Evolutionary conservation across 176 grass and related monocot genomes (phyloP), one percentile per base, ranked within the genome.

Genomic region (Phoenix dactylifera): DNA sequence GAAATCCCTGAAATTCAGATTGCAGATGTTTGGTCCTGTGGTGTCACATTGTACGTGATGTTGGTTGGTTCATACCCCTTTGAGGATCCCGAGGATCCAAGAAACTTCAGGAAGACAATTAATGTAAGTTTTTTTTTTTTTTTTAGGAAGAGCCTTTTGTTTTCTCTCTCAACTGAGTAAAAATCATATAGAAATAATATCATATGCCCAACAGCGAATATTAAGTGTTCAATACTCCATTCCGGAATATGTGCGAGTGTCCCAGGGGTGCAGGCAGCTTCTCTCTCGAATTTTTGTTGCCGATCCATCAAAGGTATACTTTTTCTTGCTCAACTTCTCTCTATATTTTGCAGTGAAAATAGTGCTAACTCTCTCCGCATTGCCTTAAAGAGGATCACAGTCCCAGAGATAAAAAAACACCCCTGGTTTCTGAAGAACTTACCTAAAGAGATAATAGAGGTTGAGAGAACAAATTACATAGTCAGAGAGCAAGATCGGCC

Each of bases 21-120:
- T 71, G 83, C 91, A 66, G 86, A 96, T 28, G 86, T 96, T 74
- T 96, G 91, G 86, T 96, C 91, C 6, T 87, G 83, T 32, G 86
- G 86, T 15, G 86, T 96, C 22, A 96, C 91, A 70, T 59, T 96
- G 57, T 96, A 96, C 6, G 91, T 96, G 52, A 96, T 96, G 91
- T 79, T 96, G 35, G 69, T 87, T 17, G 86, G 91, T 29, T 96
- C 91, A 1, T 96, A 96, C 72, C 91, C 91, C 69, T 96, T 96
- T 20, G 91, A 96, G 69, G 91, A 96, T 29, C 91, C 91, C 0
- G 86, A 87, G n/a, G 91, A 96, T 69, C 86, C 91, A 1, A 86
- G 77, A 60, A 90, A 96, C 75, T 96, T 96, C 55, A 56, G 80
- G 16, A 96, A 90, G 50, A 96, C 86, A 0, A 90, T 96, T 50